A percentile compares a stretch with the other conserved stretches of the same genome.
Evolutionary conservation across 2,329 filamentous ascomycete genomes (phyloP).

Genomic region (Aureobasidium sp.): DNA sequence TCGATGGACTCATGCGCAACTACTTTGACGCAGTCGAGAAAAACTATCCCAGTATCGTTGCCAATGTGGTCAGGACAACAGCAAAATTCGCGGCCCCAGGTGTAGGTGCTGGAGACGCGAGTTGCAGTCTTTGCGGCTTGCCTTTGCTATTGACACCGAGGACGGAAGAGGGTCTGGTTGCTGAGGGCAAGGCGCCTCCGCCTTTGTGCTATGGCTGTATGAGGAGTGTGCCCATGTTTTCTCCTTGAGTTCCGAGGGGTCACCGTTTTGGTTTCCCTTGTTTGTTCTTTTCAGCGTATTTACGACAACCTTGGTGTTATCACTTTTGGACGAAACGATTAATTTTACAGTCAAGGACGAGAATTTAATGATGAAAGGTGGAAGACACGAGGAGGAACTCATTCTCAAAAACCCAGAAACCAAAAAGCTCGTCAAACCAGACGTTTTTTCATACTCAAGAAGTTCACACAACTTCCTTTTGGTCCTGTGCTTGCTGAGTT

Average conservation of each 20-base stretch:
- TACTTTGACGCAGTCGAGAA: constrained; percentile 83
- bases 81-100: constrained; percentile 59
- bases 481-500: no score
- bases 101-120: constrained; percentile 23
- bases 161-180: constrained; percentile 20
- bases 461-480: no score
- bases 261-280: not conserved
- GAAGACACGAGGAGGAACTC: no score
- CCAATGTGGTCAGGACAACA: constrained; percentile 91
- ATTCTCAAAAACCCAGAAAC: not conserved
- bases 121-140: constrained; percentile 62
- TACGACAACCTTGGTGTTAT: not conserved
- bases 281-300: not conserved
- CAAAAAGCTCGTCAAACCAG: not conserved
- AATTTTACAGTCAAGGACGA: no score
- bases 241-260: not conserved
- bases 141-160: constrained; percentile 47
- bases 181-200: constrained; percentile 21
- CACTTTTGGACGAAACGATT: no score
- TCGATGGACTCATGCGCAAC: constrained; percentile 80
- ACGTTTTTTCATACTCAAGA: not conserved
- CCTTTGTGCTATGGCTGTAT: constrained; percentile 65
- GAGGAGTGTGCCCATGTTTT: constrained; percentile 39
- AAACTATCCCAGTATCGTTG: constrained; percentile 82
- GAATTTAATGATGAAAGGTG: no score